Conservation (phyloP, 805 yeast species). For the Lipomyces sp. region DNA sequence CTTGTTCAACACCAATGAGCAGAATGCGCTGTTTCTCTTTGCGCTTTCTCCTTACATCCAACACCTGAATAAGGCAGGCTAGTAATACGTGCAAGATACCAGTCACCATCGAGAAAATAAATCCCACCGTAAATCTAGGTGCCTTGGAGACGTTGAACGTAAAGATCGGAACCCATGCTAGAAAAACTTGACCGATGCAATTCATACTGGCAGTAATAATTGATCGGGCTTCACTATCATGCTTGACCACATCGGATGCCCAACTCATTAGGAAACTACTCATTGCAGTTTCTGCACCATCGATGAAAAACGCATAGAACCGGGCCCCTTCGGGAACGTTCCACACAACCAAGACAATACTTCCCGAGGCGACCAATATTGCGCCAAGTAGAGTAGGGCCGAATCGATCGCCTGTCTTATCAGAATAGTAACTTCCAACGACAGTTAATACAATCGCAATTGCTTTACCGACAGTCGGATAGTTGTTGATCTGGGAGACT, state of each 20-base stretch:
- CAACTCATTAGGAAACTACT: conserved; percentile 37
- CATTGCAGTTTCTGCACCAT: conserved; percentile 11
- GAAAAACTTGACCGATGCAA: conserved; percentile 44
- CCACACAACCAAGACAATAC: conserved; percentile 67
- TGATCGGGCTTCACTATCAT: conserved; percentile 43
- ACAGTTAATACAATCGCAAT: conserved; percentile 46
- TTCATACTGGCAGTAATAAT: conserved; percentile 44
- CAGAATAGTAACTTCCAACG: conserved; percentile 11
- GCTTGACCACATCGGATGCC: conserved; percentile 38
- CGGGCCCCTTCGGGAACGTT: conserved; percentile 15
- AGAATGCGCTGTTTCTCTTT: not conserved
- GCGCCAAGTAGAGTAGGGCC: conserved; percentile 67
- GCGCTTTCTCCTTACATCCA: conserved; percentile 7
- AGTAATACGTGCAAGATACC: conserved; percentile 5
- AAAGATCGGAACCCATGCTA: conserved; percentile 46
- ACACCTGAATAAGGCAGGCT: conserved; percentile 3
- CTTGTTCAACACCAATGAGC: not conserved
- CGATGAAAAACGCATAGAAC: conserved; percentile 14
- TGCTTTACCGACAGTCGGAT: conserved; percentile 50
- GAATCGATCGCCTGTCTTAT: conserved; percentile 24
- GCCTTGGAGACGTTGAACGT: conserved; percentile 45
- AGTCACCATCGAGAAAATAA: conserved; percentile 14
- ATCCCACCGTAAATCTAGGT: conserved; percentile 37
- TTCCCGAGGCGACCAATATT: conserved; percentile 70
- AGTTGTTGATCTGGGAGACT: conserved; percentile 47